These are phyloP conservation scores for Paraleonurus japonicus DNA, from an alignment of 257 asterid genomes.

Conservation along the genomic window DNA sequence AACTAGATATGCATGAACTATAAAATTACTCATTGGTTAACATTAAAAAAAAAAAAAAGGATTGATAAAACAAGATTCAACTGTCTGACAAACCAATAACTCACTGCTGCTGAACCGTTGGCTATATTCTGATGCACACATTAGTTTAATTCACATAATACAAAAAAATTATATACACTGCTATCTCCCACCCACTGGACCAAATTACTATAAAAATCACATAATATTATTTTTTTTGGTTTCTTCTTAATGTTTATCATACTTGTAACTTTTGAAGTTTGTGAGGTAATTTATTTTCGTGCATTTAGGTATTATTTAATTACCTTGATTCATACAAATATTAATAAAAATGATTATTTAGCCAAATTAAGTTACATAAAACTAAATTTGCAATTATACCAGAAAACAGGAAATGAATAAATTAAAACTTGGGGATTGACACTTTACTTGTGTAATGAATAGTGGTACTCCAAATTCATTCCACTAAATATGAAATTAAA, in stretches of 20 bases:
- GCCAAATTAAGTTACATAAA: not conserved
- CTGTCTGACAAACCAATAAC: not conserved
- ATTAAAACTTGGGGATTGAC: not conserved
- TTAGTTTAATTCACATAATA: not conserved
- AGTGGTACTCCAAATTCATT: not conserved
- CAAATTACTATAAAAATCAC: not conserved
- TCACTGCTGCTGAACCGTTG: not conserved
- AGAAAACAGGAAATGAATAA: not conserved
- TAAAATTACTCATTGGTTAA: not conserved
- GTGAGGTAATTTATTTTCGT: not conserved
- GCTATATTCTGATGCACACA: not conserved
- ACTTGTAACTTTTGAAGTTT: not conserved
- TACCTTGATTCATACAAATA: not conserved
- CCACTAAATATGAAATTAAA: not conserved
- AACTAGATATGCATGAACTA: not conserved
- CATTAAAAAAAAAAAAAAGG: constrained; percentile 13
- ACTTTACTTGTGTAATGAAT: not conserved
- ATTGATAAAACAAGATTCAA: not conserved
- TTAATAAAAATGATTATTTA: not conserved
- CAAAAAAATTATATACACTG: not conserved
- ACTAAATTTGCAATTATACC: not conserved
- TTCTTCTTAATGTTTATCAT: not conserved
- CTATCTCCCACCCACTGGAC: not conserved
- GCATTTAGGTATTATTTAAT: not conserved
- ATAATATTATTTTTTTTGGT: not conserved